These are phyloP conservation scores for Eremothecium gossypii DNA, from an alignment of 1,139 yeast genomes.

Conservation along the genomic window DNA sequence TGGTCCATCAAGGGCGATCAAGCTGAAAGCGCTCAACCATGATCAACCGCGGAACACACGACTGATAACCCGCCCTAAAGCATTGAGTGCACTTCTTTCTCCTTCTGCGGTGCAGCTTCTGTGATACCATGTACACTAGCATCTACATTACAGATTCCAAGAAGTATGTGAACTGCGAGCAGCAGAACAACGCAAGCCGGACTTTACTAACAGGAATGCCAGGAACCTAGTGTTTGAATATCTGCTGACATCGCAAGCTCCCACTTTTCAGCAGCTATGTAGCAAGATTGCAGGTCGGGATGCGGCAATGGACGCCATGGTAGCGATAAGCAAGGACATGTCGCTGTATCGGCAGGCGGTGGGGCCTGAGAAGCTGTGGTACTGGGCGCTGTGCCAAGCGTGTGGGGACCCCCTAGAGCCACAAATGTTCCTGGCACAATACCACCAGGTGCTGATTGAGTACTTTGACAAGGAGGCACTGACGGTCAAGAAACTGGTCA, in stretches of 20 bases:
- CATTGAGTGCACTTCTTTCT: no score
- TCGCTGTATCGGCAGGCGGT: conserved; percentile 20
- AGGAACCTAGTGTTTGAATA: conserved; percentile 22
- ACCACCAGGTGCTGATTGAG: conserved; percentile 20
- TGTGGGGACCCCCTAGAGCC: conserved; percentile 14
- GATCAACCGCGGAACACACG: no score
- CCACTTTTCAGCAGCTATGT: conserved; percentile 20
- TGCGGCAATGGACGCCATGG: conserved; percentile 3
- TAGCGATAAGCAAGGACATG: conserved; percentile 16
- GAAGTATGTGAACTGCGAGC: conserved; percentile 7
- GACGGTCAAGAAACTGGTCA: conserved; percentile 19
- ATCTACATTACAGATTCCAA: conserved; percentile 24
- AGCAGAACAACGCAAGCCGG: background rate
- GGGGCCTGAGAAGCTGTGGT: conserved; percentile 14
- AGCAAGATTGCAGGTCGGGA: conserved; percentile 19
- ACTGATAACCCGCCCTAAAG: no score
- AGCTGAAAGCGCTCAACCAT: no score
- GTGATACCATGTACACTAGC: conserved; percentile 19
- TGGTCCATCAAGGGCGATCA: no score
- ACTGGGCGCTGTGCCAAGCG: conserved; percentile 18
- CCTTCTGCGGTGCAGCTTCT: no score
- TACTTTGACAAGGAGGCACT: conserved; percentile 26
- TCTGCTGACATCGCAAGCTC: conserved; percentile 22
- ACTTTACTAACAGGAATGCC: background rate
- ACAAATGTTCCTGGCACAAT: conserved; percentile 15